A percentile compares a stretch with the other conserved stretches of the same genome.
phyloP scores from a whole-genome alignment of 2,329 filamentous ascomycete species.

The Kalmusia sp. region DNA sequence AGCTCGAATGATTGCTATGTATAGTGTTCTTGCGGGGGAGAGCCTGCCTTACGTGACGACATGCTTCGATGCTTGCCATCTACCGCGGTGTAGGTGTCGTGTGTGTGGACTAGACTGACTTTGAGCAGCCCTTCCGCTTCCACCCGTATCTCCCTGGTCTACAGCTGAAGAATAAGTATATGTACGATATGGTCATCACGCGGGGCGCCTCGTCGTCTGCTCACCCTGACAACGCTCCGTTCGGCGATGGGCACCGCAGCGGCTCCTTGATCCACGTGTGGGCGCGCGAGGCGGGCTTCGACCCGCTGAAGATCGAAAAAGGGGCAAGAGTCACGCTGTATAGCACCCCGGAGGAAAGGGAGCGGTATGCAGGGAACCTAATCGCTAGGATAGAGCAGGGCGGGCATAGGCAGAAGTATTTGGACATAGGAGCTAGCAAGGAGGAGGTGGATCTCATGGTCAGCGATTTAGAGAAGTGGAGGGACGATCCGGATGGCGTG shows the following conservation, averaged over 20 bases:
- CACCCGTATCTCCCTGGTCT: conserved; percentile 22
- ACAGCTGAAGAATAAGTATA: conserved; percentile 34
- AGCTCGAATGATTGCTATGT: too few species aligned
- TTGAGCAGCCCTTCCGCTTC: conserved; percentile 27
- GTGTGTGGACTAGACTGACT: too few species aligned
- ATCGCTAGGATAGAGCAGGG: conserved; percentile 18
- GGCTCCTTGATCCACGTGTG: conserved; percentile 31
- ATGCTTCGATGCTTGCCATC: too few species aligned
- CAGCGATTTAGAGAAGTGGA: conserved; percentile 1
- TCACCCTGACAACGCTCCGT: conserved; percentile 23
- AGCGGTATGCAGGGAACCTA: conserved; percentile 30
- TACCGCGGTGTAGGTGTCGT: too few species aligned
- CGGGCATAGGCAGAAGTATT: conserved; percentile 31
- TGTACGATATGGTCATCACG: conserved; percentile 44
- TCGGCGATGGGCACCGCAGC: conserved; percentile 24
- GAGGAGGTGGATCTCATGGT: conserved; percentile 2
- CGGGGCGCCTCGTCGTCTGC: neutral
- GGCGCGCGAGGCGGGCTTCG: conserved; percentile 30
- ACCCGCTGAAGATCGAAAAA: conserved; percentile 20
- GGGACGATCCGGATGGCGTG: conserved; percentile 1
- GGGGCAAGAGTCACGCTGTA: conserved; percentile 11
- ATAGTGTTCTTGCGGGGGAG: too few species aligned
- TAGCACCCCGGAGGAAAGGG: conserved; percentile 23
- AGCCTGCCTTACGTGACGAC: too few species aligned
- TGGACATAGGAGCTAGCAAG: neutral